Conservation (phyloP, 495 filamentous ascomycete genomes). For the Lichenothelia convexa region DNA sequence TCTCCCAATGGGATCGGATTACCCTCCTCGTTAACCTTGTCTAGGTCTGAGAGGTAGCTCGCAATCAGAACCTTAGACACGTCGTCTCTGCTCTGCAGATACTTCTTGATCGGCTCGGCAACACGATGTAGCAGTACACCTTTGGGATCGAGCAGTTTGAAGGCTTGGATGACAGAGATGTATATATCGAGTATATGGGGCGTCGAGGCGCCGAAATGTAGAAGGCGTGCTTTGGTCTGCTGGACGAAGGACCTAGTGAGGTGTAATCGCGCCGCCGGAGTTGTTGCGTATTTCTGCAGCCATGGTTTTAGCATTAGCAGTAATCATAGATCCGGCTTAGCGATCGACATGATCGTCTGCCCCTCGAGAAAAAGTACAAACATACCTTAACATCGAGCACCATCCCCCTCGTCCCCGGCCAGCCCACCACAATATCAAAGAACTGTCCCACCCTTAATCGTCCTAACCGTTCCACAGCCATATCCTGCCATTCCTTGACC, state of each 20-base stretch:
- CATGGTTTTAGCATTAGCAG: neutral
- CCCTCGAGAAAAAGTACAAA: neutral
- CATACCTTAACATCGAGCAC: conserved; percentile 55
- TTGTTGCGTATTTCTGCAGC: conserved; percentile 29
- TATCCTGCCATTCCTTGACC: conserved; percentile 48
- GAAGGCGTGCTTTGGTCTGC: conserved; percentile 47
- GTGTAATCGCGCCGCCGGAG: conserved; percentile 35
- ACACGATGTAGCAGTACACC: conserved; percentile 80
- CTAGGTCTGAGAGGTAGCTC: conserved; percentile 65
- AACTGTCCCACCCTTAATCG: conserved; percentile 61
- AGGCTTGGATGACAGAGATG: conserved; percentile 78
- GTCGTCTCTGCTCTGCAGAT: conserved; percentile 86
- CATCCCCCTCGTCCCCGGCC: conserved; percentile 57
- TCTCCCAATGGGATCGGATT: conserved; percentile 6
- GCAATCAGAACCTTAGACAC: conserved; percentile 73
- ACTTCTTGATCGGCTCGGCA: conserved; percentile 62
- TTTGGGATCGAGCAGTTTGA: conserved; percentile 75
- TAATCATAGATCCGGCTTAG: neutral
- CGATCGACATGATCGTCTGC: conserved; percentile 5
- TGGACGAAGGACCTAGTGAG: conserved; percentile 56
- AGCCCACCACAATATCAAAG: conserved; percentile 73
- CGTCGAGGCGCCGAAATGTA: conserved; percentile 81
- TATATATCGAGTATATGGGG: conserved; percentile 78
- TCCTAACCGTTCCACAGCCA: conserved; percentile 61
- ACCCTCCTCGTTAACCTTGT: conserved; percentile 27